These are phyloP conservation scores for Botrytis fabae DNA, from an alignment of 2,329 filamentous ascomycete genomes.

Conservation along the genomic window DNA sequence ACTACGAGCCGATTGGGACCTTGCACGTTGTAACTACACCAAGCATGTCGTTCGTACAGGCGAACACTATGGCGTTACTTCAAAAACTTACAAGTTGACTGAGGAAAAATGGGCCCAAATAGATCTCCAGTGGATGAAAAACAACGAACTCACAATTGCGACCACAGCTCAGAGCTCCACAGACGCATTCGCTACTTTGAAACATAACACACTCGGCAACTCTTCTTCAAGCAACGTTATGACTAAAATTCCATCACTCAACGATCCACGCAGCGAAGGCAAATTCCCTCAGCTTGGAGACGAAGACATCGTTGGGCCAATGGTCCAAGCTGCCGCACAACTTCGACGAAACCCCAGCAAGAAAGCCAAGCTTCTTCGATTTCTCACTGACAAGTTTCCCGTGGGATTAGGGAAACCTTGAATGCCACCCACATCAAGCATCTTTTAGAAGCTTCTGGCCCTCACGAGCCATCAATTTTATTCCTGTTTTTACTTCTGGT, in stretches of 20 bases:
- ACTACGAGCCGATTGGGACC: slow-evolving; percentile 78
- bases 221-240: slow-evolving; percentile 48
- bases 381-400: slow-evolving; percentile 41
- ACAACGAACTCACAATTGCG: slow-evolving; percentile 65
- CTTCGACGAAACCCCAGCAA: slow-evolving; percentile 39
- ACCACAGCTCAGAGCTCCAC: slow-evolving; percentile 47
- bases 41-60: slow-evolving; percentile 85
- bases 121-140: slow-evolving; percentile 70
- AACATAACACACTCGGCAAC: slow-evolving; percentile 50
- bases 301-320: slow-evolving; percentile 90
- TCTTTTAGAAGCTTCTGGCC: slow-evolving; percentile 22
- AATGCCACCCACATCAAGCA: slow-evolving; percentile 1
- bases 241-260: slow-evolving; percentile 66
- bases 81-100: slow-evolving; percentile 82
- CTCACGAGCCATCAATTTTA: slow-evolving; percentile 21
- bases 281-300: slow-evolving; percentile 90
- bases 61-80: slow-evolving; percentile 88
- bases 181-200: slow-evolving; percentile 46
- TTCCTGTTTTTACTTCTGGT: slow-evolving; percentile 23
- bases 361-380: slow-evolving; percentile 40
- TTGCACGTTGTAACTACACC: slow-evolving; percentile 80
- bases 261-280: slow-evolving; percentile 65
- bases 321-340: slow-evolving; percentile 50
- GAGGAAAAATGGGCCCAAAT: slow-evolving; percentile 86
- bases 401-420: slow-evolving; percentile 35